Conservation (phyloP, 306 rosid genomes). For the Cicer bijugum region DNA sequence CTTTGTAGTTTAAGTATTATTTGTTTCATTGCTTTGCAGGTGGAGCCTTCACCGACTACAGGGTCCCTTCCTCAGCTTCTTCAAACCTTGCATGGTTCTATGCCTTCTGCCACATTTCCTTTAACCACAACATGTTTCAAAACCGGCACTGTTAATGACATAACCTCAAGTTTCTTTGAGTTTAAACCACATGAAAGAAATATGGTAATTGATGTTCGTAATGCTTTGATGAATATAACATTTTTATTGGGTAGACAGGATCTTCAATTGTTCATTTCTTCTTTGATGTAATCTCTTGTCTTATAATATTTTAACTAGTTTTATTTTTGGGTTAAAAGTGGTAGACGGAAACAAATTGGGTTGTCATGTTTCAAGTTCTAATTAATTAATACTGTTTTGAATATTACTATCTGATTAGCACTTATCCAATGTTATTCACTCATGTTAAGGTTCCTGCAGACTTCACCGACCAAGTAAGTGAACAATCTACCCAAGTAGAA, state of each 20-base stretch:
- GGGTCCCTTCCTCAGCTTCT: slow-evolving; percentile 75
- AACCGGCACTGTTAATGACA: slow-evolving; percentile 52
- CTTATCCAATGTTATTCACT: slow-evolving; percentile 56
- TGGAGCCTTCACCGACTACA: slow-evolving; percentile 96
- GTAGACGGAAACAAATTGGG: slow-evolving; percentile 18
- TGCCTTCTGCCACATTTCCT: slow-evolving; percentile 56
- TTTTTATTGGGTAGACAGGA: slow-evolving; percentile 13
- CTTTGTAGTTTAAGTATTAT: slow-evolving; percentile 35
- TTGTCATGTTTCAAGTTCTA: slow-evolving; percentile 38
- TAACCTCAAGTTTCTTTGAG: slow-evolving; percentile 74
- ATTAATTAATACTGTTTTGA: slow-evolving; percentile 32
- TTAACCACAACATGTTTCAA: slow-evolving; percentile 58
- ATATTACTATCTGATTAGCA: slow-evolving; percentile 31
- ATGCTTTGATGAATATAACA: slow-evolving; percentile 17
- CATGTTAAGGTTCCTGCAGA: slow-evolving; percentile 80
- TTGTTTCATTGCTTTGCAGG: slow-evolving; percentile 60
- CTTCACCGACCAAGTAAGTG: slow-evolving; percentile 55
- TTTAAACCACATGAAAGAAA: slow-evolving; percentile 64
- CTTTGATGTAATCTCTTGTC: background rate
- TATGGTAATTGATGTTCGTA: slow-evolving; percentile 60
- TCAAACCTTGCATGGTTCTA: slow-evolving; percentile 58
- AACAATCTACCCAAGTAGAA: slow-evolving; percentile 63
- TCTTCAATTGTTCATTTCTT: slow-evolving; percentile 19
- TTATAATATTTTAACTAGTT: slow-evolving; percentile 24
- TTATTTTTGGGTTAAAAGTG: slow-evolving; percentile 1